These are phyloP conservation scores for Paspalum notatum DNA, from an alignment of 176 grass and related monocot species.

Conservation along the genomic window DNA sequence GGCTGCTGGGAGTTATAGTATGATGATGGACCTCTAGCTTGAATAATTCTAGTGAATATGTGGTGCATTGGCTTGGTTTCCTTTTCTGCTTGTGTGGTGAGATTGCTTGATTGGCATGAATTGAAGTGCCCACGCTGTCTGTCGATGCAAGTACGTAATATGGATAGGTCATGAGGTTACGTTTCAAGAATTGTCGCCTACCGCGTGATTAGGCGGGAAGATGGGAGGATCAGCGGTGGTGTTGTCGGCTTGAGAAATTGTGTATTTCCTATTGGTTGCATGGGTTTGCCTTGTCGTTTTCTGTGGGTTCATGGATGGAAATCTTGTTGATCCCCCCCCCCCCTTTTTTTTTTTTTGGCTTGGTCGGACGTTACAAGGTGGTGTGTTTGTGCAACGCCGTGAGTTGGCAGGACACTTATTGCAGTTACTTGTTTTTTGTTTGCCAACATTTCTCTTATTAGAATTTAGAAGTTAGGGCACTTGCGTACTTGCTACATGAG, in stretches of 20 bases:
- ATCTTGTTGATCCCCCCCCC: not conserved
- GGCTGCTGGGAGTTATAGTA: conserved; percentile 4
- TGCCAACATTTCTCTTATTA: not conserved
- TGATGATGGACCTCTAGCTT: not conserved
- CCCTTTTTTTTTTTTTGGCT: not conserved
- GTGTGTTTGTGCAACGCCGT: not conserved
- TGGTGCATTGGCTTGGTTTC: not conserved
- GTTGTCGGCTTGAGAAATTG: not conserved
- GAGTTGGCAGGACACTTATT: not conserved
- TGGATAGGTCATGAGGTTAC: not conserved
- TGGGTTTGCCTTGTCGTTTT: conserved; percentile 3
- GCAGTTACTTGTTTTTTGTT: not conserved
- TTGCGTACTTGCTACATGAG: not conserved
- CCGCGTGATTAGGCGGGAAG: not conserved
- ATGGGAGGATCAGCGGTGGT: not conserved
- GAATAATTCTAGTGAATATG: not conserved
- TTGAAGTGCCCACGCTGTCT: not conserved
- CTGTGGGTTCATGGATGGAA: not conserved
- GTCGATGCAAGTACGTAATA: not conserved
- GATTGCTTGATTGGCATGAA: not conserved
- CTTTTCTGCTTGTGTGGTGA: not conserved
- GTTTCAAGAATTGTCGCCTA: not conserved
- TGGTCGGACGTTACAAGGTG: not conserved
- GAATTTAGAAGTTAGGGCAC: not conserved
- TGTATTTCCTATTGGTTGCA: not conserved